Evolutionary conservation across 371 early-diverging fungal species (phyloP).

Genomic region (Apophysomyces variabilis): DNA sequence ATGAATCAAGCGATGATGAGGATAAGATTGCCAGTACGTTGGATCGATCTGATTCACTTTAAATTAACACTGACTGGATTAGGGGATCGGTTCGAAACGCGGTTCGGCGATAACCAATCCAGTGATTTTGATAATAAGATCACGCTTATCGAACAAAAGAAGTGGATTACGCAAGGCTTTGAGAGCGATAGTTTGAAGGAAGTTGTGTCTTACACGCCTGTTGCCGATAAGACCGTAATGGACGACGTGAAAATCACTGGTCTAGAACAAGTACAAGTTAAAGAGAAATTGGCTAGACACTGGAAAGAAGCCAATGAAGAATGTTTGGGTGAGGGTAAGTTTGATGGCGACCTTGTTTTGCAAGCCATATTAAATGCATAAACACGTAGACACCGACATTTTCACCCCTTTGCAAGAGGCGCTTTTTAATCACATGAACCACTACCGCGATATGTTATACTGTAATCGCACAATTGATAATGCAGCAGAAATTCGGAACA

Average conservation of each 20-base stretch:
- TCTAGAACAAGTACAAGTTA: conserved; percentile 33
- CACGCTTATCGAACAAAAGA: conserved; percentile 53
- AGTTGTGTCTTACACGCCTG: conserved; percentile 41
- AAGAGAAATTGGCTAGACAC: conserved; percentile 34
- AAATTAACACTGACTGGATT: neutral
- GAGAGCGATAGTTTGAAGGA: conserved; percentile 53
- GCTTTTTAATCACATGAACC: conserved; percentile 69
- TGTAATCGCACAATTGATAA: conserved; percentile 66
- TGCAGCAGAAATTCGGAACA: conserved; percentile 68
- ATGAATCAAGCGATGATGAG: conserved; percentile 46
- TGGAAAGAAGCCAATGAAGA: conserved; percentile 42
- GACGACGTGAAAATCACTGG: conserved; percentile 32
- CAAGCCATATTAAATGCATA: neutral
- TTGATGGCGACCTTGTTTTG: neutral
- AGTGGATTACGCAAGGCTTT: conserved; percentile 42
- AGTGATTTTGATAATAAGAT: conserved; percentile 50
- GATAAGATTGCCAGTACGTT: conserved; percentile 32
- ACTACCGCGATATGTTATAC: conserved; percentile 80
- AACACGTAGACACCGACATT: conserved; percentile 16
- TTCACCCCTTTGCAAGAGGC: conserved; percentile 63
- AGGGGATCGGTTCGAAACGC: conserved; percentile 30
- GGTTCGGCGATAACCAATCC: conserved; percentile 56
- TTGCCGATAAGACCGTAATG: conserved; percentile 30
- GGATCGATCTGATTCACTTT: neutral
- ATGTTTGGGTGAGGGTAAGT: conserved; percentile 23